phyloP scores from a whole-genome alignment of 2,329 filamentous ascomycete genomes.

The Berkeleyomyces basicola region DNA sequence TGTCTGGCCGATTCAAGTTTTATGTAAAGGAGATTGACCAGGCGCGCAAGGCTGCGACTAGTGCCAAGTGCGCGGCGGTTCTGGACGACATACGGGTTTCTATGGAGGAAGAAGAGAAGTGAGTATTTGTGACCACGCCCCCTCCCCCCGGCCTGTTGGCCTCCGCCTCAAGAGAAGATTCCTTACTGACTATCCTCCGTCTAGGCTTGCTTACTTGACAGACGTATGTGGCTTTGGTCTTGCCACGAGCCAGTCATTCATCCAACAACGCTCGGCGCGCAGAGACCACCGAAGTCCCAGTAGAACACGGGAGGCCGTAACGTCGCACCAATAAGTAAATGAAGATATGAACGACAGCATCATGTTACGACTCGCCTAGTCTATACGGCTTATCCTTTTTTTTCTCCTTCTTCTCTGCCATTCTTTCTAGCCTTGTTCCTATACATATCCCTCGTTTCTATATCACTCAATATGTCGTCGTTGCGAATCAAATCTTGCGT shows the following conservation, averaged over 20 bases:
- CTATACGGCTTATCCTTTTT: not conserved
- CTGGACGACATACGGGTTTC: slow-evolving; percentile 57
- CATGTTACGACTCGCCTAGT: not conserved
- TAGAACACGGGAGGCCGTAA: slow-evolving; percentile 12
- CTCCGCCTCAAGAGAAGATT: not conserved
- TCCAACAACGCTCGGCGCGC: slow-evolving; percentile 22
- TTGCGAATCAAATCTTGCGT: too few species aligned
- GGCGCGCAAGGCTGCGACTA: slow-evolving; percentile 45
- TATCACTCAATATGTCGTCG: not conserved
- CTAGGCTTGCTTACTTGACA: slow-evolving; percentile 34
- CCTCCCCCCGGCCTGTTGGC: not conserved
- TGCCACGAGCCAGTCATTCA: slow-evolving; percentile 31
- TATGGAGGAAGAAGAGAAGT: slow-evolving; percentile 63
- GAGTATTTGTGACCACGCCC: slow-evolving; percentile 25
- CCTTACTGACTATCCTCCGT: not conserved
- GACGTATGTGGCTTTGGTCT: slow-evolving; percentile 37
- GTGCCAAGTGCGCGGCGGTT: slow-evolving; percentile 57
- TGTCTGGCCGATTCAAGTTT: slow-evolving; percentile 70
- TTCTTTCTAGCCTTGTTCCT: not conserved
- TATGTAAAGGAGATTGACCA: slow-evolving; percentile 68
- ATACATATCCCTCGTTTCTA: not conserved
- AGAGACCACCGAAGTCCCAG: slow-evolving; percentile 12
- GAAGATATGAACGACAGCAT: not conserved
- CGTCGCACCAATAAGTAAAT: slow-evolving; percentile 1
- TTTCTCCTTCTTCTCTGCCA: not conserved